These are phyloP conservation scores for Didymella keratinophila DNA, from an alignment of 2,329 filamentous ascomycete genomes.

Conservation along the genomic window DNA sequence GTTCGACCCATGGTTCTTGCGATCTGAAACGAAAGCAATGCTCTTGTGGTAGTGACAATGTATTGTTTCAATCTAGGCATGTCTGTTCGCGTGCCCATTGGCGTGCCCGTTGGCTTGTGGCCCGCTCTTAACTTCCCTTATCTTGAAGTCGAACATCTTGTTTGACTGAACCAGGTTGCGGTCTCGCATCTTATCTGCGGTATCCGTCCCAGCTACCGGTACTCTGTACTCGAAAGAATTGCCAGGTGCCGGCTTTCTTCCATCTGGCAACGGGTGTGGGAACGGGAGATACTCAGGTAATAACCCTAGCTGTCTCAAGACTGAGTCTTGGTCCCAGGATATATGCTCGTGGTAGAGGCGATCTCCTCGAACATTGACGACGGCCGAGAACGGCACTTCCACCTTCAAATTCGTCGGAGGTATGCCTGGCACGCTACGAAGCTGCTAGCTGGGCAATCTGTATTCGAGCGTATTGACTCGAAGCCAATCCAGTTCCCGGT, in stretches of 20 bases:
- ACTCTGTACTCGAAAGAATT: background rate
- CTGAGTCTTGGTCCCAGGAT: background rate
- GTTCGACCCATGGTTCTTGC: background rate
- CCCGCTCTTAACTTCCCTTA: background rate
- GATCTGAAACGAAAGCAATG: background rate
- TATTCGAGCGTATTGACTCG: background rate
- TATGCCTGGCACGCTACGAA: background rate
- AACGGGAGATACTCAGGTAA: background rate
- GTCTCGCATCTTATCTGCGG: background rate
- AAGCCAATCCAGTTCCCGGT: background rate
- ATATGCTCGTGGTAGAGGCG: background rate
- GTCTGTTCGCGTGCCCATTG: background rate
- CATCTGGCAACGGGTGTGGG: background rate
- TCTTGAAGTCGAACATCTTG: background rate
- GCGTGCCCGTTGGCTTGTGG: background rate
- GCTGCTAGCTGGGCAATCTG: background rate
- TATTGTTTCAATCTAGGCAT: background rate
- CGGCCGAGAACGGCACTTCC: background rate
- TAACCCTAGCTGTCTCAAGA: background rate
- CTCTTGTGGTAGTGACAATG: too few relatives aligned
- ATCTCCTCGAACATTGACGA: background rate
- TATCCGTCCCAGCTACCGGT: background rate
- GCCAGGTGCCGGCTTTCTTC: background rate
- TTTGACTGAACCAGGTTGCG: background rate
- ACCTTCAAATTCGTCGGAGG: background rate